Base-by-base conservation (phyloP, 2,329 filamentous ascomycete species). In the Ramularia collo-cygni region DNA sequence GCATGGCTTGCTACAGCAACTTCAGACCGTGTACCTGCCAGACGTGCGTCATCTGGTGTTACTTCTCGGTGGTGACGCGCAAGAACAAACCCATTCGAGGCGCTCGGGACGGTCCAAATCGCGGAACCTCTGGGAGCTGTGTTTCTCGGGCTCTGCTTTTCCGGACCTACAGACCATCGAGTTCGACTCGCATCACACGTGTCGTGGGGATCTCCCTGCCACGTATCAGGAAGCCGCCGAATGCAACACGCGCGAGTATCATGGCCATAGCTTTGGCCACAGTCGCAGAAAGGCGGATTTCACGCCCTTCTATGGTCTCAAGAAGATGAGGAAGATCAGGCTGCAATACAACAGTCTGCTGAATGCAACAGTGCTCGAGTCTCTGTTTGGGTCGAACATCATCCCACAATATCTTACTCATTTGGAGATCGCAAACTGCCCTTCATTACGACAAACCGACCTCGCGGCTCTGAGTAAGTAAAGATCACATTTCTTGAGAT, bases 381-480 rank as follows among this genome's bases (percentile, higher is more conserved):
- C 37, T 2, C 39, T 50, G 4, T 52, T 52, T 28, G 35, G 39
- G 10, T 44, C 44, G 3, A 42, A 32, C 12, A 44, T 48, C 40
- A 47, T 50, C 7, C 46, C 46, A 6, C 30, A 35, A 15, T 36
- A 27, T 6, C 46, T 54, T n/a, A 51, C 44, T 3, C 36, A 26
- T n/a, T 38, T 53, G 1, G 50, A 54, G 26, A 52, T 54, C 35
- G 43, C 42, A 9, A 37, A 48, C 24, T 51, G 48, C 15, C 40
- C 44, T 4, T 35, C 17, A 8, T 21, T 53, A 13, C 35, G 44
- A 26, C 37, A 46, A 4, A 21, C 41, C 2, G 36, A 44, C 16
- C 28, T 48, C 3, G 33, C 9, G 2, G 41, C 41, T 2, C 17
- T 53, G 24, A 36, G 31, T 24, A 24, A 24, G 21, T 10, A n/a